A percentile compares a stretch with the other conserved stretches of the same genome.
Conservation (phyloP, 495 filamentous ascomycete genomes). For the Thermochaetoides thermophila region DNA sequence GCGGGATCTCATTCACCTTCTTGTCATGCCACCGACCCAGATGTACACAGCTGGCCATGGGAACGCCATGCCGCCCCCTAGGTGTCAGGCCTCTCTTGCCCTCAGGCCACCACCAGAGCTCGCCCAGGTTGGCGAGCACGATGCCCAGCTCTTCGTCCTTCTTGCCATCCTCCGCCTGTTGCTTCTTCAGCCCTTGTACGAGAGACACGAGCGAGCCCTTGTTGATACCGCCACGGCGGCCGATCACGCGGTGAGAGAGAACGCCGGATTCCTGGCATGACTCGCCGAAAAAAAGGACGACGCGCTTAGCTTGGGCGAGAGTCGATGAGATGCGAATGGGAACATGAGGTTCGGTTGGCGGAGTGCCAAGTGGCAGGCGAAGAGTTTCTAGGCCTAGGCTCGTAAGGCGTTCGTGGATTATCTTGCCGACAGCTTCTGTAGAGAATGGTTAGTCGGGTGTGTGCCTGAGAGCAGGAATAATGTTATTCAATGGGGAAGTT, state of each 20-base stretch:
- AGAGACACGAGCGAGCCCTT: slow-evolving; percentile 50
- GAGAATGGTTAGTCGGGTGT: neutral
- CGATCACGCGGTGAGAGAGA: slow-evolving; percentile 51
- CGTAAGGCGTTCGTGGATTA: slow-evolving; percentile 46
- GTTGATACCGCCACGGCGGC: slow-evolving; percentile 43
- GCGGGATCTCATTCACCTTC: slow-evolving; percentile 40
- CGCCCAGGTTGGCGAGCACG: slow-evolving; percentile 57
- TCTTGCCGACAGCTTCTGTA: slow-evolving; percentile 45
- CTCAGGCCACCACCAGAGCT: slow-evolving; percentile 52
- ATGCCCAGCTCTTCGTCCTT: slow-evolving; percentile 31
- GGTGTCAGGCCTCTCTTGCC: slow-evolving; percentile 39
- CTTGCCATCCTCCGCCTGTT: slow-evolving; percentile 17
- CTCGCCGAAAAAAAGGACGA: slow-evolving; percentile 67
- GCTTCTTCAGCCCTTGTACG: slow-evolving; percentile 34
- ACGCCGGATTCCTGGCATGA: slow-evolving; percentile 55
- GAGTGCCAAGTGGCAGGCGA: slow-evolving; percentile 41
- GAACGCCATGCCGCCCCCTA: slow-evolving; percentile 34
- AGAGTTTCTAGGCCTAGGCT: slow-evolving; percentile 39
- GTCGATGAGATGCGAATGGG: slow-evolving; percentile 50
- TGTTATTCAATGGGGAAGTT: no score
- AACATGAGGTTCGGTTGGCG: slow-evolving; percentile 39
- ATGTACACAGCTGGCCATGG: slow-evolving; percentile 42
- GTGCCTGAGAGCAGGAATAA: no score
- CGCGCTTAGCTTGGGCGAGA: slow-evolving; percentile 36
- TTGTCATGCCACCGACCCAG: slow-evolving; percentile 20